Evolutionary conservation across 2,329 filamentous ascomycete species (phyloP).

Genomic region (Lachnellula cervina): DNA sequence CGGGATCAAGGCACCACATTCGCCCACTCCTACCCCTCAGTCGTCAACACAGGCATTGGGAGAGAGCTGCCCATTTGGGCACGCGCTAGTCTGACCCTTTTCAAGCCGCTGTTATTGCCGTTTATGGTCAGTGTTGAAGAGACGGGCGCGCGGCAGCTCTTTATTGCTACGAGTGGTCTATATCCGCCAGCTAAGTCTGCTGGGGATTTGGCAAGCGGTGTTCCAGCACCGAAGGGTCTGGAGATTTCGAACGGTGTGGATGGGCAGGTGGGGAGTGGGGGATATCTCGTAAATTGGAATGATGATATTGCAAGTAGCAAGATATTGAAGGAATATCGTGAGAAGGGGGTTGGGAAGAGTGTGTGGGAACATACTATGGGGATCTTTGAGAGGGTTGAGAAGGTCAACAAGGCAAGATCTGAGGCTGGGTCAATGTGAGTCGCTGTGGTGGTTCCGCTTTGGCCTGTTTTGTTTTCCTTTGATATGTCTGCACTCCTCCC

Average conservation of each 20-base stretch:
- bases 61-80: slow-evolving; percentile 29
- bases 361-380: slow-evolving; percentile 28
- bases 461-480: neutral
- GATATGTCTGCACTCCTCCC: neutral
- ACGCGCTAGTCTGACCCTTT: slow-evolving; percentile 9
- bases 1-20: slow-evolving; percentile 44
- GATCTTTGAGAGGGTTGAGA: slow-evolving; percentile 23
- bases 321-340: slow-evolving; percentile 18
- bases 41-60: slow-evolving; percentile 42
- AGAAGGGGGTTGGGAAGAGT: slow-evolving; percentile 17
- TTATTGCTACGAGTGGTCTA: slow-evolving; percentile 26
- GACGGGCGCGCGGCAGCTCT: slow-evolving; percentile 26
- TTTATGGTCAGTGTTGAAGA: slow-evolving; percentile 20
- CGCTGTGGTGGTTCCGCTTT: no score
- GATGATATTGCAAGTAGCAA: slow-evolving; percentile 21
- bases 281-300: slow-evolving; percentile 23
- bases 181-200: slow-evolving; percentile 22
- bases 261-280: slow-evolving; percentile 11
- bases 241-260: slow-evolving; percentile 6
- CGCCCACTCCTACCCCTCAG: slow-evolving; percentile 44
- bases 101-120: slow-evolving; percentile 12
- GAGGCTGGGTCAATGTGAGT: neutral
- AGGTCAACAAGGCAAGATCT: slow-evolving; percentile 16
- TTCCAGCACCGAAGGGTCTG: slow-evolving; percentile 12
- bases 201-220: slow-evolving; percentile 11